Base-by-base conservation (phyloP, 2,329 filamentous ascomycete species). In the Botrytis porri region DNA sequence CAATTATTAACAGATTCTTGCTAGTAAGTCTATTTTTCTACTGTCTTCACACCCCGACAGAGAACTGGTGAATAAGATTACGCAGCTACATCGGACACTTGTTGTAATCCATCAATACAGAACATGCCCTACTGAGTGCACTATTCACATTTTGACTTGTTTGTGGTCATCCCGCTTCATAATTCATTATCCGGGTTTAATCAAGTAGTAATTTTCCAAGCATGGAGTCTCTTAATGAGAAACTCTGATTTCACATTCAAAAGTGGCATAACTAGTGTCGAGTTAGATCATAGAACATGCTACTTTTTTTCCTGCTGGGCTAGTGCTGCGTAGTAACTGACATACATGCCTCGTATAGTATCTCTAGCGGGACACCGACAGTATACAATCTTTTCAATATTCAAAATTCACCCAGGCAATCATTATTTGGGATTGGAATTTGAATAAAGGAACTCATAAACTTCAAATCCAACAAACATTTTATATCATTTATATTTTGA, bases 1-100 rank as follows among this genome's bases (percentile, higher is more conserved):
- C 48, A 57, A 39, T 54, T 22, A 57, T 14, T 22, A 4, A 41
- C 41, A 67, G 9, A 20, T 25, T 67, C 48, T 57, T 67, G 25
- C 39, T 29, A 32, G 64, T 67, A 54, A 67, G 64, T 67, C 48
- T 67, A 20, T 57, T 57, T 29, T 57, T 25, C 48, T 57, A 67
- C 25, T 67, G 25, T 57, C 48, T 41, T 57, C n/a, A 57, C 39
- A 22, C 9, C 25, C 9, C 48, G 20, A 57, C 3, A 37, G 37
- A 39, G 39, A 25, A 32, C 35, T 39, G 1, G 35, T 57, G 64
- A 54, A 45, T 22, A 18, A 29, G 29, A 39, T 4, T 20, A 39
- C n/a, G 48, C n/a, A 54, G 39, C n/a, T 67, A 9, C 29, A 16
- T 32, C 32, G 25, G 65, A 22, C 48, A 57, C 48, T n/a, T 41